These are phyloP conservation scores for Phytophthora boehmeriae DNA, from an alignment of 352 stramenopile species.

Conservation along the genomic window DNA sequence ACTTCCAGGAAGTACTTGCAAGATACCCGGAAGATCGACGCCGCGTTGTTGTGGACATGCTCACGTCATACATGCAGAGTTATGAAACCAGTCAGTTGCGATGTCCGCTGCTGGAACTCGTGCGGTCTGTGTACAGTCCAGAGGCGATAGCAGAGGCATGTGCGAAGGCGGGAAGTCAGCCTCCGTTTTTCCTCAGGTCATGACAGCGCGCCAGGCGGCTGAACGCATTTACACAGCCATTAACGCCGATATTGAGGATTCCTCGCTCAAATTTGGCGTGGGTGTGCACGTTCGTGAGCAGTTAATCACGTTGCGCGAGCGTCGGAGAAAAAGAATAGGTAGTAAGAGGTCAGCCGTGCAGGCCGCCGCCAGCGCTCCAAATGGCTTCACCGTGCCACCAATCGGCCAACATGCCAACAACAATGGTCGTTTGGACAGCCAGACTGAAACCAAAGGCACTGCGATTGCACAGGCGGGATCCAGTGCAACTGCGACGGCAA, in stretches of 20 bases:
- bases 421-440: not conserved
- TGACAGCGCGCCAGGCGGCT: slow-evolving; percentile 25
- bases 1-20: slow-evolving; percentile 44
- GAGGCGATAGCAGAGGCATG: slow-evolving; percentile 25
- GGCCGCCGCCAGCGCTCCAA: not conserved
- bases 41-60: slow-evolving; percentile 37
- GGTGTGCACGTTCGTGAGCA: slow-evolving; percentile 25
- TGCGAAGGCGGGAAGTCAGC: slow-evolving; percentile 6
- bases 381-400: not conserved
- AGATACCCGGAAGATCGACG: slow-evolving; percentile 40
- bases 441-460: not conserved
- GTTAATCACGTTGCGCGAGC: slow-evolving; percentile 31
- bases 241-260: slow-evolving; percentile 28
- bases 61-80: slow-evolving; percentile 38
- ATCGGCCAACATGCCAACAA: not conserved
- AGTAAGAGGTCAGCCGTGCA: not conserved
- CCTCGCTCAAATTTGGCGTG: slow-evolving; percentile 36
- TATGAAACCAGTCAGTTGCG: slow-evolving; percentile 23
- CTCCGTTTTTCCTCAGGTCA: slow-evolving; percentile 6
- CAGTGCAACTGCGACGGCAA: not conserved
- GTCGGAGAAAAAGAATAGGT: slow-evolving; percentile 4
- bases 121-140: slow-evolving; percentile 28
- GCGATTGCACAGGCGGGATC: not conserved
- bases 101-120: slow-evolving; percentile 35
- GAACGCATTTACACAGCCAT: slow-evolving; percentile 36